Conservation (phyloP, 2,329 filamentous ascomycete genomes). For the Huntiella omanensis region DNA sequence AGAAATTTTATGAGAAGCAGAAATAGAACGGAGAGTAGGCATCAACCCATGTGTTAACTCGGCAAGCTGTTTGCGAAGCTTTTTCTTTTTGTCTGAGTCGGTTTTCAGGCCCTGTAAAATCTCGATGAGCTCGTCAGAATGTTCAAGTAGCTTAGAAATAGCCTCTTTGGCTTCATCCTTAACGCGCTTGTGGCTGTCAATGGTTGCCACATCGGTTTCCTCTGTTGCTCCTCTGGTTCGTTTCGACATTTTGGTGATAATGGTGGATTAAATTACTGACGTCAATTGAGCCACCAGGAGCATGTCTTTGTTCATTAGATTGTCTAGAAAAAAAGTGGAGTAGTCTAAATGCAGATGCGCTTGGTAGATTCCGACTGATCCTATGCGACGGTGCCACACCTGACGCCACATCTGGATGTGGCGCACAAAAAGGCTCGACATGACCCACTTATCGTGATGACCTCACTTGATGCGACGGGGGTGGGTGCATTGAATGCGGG, state of each 20-base stretch:
- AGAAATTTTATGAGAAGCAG: neutral
- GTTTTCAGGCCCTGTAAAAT: conserved; percentile 20
- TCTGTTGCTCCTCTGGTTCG: conserved; percentile 7
- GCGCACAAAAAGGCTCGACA: conserved; percentile 1
- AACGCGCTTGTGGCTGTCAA: conserved; percentile 12
- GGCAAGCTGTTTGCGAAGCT: conserved; percentile 11
- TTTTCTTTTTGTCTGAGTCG: conserved; percentile 13
- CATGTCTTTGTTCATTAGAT: too few relatives aligned
- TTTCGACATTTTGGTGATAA: conserved; percentile 10
- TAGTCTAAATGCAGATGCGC: too few relatives aligned
- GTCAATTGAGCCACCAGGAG: neutral
- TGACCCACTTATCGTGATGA: conserved; percentile 11
- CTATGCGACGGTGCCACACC: conserved; percentile 8
- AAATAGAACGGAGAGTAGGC: conserved; percentile 12
- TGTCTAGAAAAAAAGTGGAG: too few relatives aligned
- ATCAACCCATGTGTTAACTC: conserved; percentile 15
- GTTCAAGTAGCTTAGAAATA: conserved; percentile 17
- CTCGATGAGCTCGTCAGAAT: conserved; percentile 22
- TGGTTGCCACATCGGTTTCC: conserved; percentile 1
- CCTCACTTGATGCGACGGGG: conserved; percentile 1
- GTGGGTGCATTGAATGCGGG: conserved; percentile 11
- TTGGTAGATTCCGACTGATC: neutral
- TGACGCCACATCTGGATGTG: conserved; percentile 3
- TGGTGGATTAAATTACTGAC: neutral
- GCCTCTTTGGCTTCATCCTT: conserved; percentile 14